Evolutionary conservation across 305 asterid species (phyloP).

Genomic region (Fraxinus latifolia): DNA sequence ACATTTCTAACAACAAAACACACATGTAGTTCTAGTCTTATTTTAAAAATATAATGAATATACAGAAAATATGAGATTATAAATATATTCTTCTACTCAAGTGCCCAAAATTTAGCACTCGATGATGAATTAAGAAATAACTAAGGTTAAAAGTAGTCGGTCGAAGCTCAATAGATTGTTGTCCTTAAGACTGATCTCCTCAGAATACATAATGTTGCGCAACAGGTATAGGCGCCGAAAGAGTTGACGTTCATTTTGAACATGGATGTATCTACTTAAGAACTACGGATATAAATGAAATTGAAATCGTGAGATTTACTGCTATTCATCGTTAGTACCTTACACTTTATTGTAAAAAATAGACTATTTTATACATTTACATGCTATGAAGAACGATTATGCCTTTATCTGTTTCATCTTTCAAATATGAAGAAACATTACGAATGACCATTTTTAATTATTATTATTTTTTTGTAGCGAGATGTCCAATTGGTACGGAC

Average conservation of each 20-base stretch:
- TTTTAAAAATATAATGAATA: too few species aligned
- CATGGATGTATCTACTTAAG: not conserved
- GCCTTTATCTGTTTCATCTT: not conserved
- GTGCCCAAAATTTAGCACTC: not conserved
- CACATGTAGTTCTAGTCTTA: not conserved
- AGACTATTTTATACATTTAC: not conserved
- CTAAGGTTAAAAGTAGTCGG: not conserved
- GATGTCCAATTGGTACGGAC: constrained; percentile 38
- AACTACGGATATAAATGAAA: not conserved
- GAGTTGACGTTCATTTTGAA: not conserved
- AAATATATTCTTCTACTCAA: not conserved
- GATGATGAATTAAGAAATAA: not conserved
- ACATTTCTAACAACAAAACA: not conserved
- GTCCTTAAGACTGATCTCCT: not conserved
- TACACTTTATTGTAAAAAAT: not conserved
- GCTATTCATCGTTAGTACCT: not conserved
- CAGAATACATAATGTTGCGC: not conserved
- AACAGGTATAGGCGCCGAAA: not conserved
- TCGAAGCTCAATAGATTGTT: not conserved
- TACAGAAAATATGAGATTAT: not conserved
- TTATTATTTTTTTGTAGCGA: not conserved
- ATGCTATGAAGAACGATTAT: not conserved
- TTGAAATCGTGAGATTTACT: not conserved
- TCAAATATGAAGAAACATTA: not conserved
- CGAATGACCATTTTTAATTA: not conserved